Conservation (phyloP, 257 asterid genomes). For the Echium plantagineum region DNA sequence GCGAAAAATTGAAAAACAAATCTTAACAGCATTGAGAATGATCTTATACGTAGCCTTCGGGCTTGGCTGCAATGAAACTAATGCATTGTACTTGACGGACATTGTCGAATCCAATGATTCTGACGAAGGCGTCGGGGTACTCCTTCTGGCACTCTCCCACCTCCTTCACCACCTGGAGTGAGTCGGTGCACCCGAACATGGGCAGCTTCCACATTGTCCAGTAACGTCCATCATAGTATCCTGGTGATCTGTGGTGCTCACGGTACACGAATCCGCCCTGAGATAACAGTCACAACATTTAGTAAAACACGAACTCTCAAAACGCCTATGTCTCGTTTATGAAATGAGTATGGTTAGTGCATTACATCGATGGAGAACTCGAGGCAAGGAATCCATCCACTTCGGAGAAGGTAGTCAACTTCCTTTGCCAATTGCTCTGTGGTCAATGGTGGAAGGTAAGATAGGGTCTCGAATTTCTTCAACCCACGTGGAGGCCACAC, state of each 20-base stretch:
- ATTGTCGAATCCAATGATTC: constrained; percentile 29
- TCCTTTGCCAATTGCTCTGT: constrained; percentile 31
- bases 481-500: constrained; percentile 30
- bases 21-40: no score
- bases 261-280: constrained; percentile 20
- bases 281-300: not conserved
- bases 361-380: constrained; percentile 18
- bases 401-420: constrained; percentile 31
- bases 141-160: constrained; percentile 14
- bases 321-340: no score
- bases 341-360: not conserved
- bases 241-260: constrained; percentile 25
- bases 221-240: constrained; percentile 44
- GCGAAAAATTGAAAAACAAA: not conserved
- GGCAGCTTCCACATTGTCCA: constrained; percentile 48
- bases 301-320: no score
- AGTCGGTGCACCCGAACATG: constrained; percentile 32
- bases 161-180: constrained; percentile 24
- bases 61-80: constrained; percentile 8
- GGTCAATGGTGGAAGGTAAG: constrained; percentile 35
- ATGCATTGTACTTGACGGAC: constrained; percentile 10
- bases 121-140: constrained; percentile 13
- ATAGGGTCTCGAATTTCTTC: constrained; percentile 46
- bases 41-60: not conserved
- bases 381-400: constrained; percentile 36